Conservation (phyloP, 306 rosid species). For the Lotus japonicus region DNA sequence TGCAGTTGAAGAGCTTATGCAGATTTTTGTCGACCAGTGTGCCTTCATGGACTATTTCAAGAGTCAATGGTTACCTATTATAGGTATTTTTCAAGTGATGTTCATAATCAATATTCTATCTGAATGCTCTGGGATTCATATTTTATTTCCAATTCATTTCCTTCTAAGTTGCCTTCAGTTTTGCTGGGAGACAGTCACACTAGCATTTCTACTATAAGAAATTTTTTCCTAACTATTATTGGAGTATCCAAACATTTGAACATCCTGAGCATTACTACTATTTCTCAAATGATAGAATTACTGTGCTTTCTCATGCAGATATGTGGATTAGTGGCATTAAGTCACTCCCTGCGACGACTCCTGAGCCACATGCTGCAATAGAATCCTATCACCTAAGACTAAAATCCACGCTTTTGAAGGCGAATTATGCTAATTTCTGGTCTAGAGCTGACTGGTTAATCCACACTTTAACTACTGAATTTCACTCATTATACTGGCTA, state of each 20-base stretch:
- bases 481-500: conserved; percentile 67
- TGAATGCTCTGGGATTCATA: background rate
- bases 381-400: conserved; percentile 67
- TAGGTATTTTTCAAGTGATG: no score
- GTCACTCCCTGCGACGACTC: conserved; percentile 54
- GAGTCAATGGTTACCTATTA: conserved; percentile 48
- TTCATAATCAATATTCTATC: no score
- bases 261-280: background rate
- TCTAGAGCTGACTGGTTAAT: conserved; percentile 66
- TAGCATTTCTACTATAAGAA: background rate
- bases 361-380: conserved; percentile 59
- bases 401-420: conserved; percentile 54
- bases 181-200: background rate
- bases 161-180: background rate
- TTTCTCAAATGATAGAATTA: conserved; percentile 10
- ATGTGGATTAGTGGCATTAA: conserved; percentile 56
- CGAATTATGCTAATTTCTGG: conserved; percentile 41
- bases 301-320: conserved; percentile 43
- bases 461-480: conserved; percentile 56
- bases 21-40: conserved; percentile 74
- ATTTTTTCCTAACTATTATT: background rate
- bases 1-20: conserved; percentile 69
- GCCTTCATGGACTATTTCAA: conserved; percentile 65
- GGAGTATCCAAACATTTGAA: background rate
- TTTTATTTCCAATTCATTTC: conserved; percentile 4